These are phyloP conservation scores for Maudiozyma saulgeensis DNA, from an alignment of 805 yeast species.

Conservation along the genomic window DNA sequence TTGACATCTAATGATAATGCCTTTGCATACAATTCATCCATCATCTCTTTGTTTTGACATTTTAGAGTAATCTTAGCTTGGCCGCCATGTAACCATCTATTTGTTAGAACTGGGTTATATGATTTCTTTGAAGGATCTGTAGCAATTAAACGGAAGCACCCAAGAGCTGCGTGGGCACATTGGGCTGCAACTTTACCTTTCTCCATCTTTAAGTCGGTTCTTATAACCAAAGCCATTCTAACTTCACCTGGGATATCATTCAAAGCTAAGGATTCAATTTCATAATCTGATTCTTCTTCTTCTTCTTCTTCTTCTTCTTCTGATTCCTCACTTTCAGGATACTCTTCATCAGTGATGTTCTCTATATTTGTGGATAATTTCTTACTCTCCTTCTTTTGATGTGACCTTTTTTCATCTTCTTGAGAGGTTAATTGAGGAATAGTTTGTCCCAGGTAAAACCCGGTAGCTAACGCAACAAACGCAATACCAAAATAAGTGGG, in stretches of 20 bases:
- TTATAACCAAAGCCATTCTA: conserved; percentile 76
- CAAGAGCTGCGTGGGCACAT: conserved; percentile 95
- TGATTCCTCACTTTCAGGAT: conserved; percentile 8
- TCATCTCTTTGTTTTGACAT: conserved; percentile 52
- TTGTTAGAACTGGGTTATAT: conserved; percentile 52
- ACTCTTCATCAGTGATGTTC: conserved; percentile 1
- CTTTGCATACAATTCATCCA: conserved; percentile 68
- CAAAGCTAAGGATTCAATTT: conserved; percentile 49
- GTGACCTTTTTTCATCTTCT: conserved; percentile 7
- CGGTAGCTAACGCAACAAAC: conserved; percentile 24
- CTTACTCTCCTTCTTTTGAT: background rate
- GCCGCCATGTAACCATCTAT: conserved; percentile 74
- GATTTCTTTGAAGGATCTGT: conserved; percentile 38
- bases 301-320: conserved; percentile 33
- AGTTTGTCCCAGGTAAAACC: conserved; percentile 22
- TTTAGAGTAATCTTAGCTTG: conserved; percentile 91
- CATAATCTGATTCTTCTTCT: conserved; percentile 45
- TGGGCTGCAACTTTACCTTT: conserved; percentile 97
- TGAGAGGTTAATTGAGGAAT: conserved; percentile 9
- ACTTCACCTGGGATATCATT: conserved; percentile 71
- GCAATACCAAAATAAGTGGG: conserved; percentile 18
- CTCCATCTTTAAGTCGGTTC: conserved; percentile 84
- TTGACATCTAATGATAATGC: conserved; percentile 76
- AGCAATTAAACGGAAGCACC: conserved; percentile 65
- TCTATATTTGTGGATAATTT: background rate